phyloP scores from a whole-genome alignment of 441 rosid species.

The Erodium trifolium region DNA sequence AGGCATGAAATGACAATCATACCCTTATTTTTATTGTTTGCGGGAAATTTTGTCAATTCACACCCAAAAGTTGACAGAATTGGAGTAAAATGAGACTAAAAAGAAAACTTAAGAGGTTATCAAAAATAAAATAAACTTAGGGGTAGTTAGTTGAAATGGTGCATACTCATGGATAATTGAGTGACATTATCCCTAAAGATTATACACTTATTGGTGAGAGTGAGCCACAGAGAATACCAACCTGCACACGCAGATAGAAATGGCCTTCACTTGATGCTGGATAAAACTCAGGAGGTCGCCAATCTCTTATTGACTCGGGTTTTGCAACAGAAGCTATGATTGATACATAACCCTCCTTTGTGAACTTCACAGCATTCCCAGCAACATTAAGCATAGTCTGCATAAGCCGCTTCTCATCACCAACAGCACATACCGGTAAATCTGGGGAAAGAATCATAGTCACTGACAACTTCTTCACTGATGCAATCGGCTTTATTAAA shows the following conservation, averaged over 20 bases:
- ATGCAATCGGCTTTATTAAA: slow-evolving; percentile 73
- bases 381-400: slow-evolving; percentile 66
- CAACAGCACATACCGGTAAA: slow-evolving; percentile 58
- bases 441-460: slow-evolving; percentile 60
- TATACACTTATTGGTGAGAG: not conserved
- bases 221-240: slow-evolving; percentile 19
- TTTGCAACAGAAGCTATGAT: slow-evolving; percentile 62
- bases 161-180: too few relatives aligned
- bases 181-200: too few relatives aligned
- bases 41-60: not conserved
- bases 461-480: slow-evolving; percentile 58
- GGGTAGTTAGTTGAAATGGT: too few relatives aligned
- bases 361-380: slow-evolving; percentile 91
- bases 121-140: too few relatives aligned
- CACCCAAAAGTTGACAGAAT: slow-evolving; percentile 6
- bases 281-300: slow-evolving; percentile 56
- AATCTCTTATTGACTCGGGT: slow-evolving; percentile 62
- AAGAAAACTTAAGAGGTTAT: too few relatives aligned
- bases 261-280: slow-evolving; percentile 51
- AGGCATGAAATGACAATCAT: too few relatives aligned
- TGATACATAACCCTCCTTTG: slow-evolving; percentile 69
- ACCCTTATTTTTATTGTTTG: too few relatives aligned
- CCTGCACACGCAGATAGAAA: slow-evolving; percentile 78
- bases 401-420: slow-evolving; percentile 78
- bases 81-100: not conserved